Base-by-base conservation (phyloP, 352 stramenopile species). In the Globisporangium nunn region DNA sequence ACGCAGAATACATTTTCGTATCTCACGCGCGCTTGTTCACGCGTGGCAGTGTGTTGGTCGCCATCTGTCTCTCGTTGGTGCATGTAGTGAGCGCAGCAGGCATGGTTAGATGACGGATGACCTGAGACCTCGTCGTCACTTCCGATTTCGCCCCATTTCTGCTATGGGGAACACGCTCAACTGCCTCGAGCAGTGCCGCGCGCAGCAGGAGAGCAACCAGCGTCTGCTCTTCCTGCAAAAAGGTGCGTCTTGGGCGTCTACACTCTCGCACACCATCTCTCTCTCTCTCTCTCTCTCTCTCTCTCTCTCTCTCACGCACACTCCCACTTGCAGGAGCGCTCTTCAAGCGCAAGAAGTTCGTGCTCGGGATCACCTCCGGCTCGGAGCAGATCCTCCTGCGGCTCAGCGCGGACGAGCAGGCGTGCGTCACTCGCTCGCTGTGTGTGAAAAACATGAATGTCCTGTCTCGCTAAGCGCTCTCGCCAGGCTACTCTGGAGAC, bases 111-210 rank as follows among this genome's bases (percentile, higher is more conserved):
- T 23, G 23, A 23, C 23, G 23, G 23, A 23, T 23, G 23, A 23
- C 23, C 23, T 23, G 17, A 29, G 44, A 49, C 23, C 15, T 2
- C 8, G 43, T 8, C 23, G 18, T 11, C 43, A 31, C 28, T 49
- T 17, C 6, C 6, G 23, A 49, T 28, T 49, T 49, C 23, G 18
- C 44, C 23, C 15, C 7, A 31, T 41, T 33, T 28, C 18, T 17
- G 17, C 29, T 15, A 87, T 93, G 82, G 82, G 82, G 51, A 93
- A 93, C 65, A 63, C 78, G 57, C 72, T 93, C 60, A 91, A 88
- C 61, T 93, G 82, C 65, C 58, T 90, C 15, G 71, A 81, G 71
- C 76, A 91, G 63, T 93, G 82, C 60, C 78, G 84, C 51, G 66
- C 72, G 54, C 70, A 81, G 33, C 72, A 81, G 35, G 80, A 93